Percentiles rank a stretch among this genome's conserved stretches.
These are phyloP conservation scores for Daldinia bambusicola DNA, from an alignment of 495 filamentous ascomycete genomes.

Conservation along the genomic window DNA sequence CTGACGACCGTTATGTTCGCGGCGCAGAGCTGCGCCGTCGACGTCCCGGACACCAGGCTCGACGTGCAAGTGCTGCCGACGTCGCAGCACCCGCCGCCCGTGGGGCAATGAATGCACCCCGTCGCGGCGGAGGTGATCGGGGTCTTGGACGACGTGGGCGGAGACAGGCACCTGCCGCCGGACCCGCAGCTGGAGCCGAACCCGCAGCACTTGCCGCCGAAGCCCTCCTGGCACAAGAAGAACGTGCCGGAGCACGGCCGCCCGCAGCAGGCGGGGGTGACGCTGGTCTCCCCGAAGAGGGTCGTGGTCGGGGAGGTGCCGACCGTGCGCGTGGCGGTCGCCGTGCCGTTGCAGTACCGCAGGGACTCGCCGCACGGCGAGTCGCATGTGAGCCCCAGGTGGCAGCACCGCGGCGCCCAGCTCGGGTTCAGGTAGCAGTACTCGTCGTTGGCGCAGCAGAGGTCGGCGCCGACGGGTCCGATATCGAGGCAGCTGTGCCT, in stretches of 20 bases:
- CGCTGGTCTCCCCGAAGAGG: slow-evolving; percentile 11
- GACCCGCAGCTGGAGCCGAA: slow-evolving; percentile 51
- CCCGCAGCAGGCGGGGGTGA: slow-evolving; percentile 51
- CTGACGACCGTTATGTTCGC: slow-evolving; percentile 25
- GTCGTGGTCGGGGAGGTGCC: slow-evolving; percentile 31
- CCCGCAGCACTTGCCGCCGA: slow-evolving; percentile 59
- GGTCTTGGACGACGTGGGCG: slow-evolving; percentile 33
- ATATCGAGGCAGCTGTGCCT: slow-evolving; percentile 40
- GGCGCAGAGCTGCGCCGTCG: slow-evolving; percentile 49
- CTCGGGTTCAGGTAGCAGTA: slow-evolving; percentile 45
- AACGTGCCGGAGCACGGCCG: slow-evolving; percentile 52
- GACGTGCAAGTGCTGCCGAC: slow-evolving; percentile 74
- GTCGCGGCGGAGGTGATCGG: slow-evolving; percentile 47
- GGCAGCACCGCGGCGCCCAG: slow-evolving; percentile 50
- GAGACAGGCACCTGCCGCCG: slow-evolving; percentile 40
- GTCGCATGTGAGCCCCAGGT: slow-evolving; percentile 50
- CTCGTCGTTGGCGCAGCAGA: slow-evolving; percentile 44
- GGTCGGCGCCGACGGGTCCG: slow-evolving; percentile 10
- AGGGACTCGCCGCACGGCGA: slow-evolving; percentile 45
- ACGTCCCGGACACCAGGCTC: slow-evolving; percentile 56
- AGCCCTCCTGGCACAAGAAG: slow-evolving; percentile 53
- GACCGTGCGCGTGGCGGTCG: slow-evolving; percentile 35
- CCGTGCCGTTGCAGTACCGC: slow-evolving; percentile 44
- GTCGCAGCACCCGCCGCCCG: slow-evolving; percentile 79
- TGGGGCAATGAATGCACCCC: slow-evolving; percentile 74